A percentile compares a stretch with the other conserved stretches of the same genome.
phyloP scores from a whole-genome alignment of 306 rosid genomes.

The Quillaja saponaria region DNA sequence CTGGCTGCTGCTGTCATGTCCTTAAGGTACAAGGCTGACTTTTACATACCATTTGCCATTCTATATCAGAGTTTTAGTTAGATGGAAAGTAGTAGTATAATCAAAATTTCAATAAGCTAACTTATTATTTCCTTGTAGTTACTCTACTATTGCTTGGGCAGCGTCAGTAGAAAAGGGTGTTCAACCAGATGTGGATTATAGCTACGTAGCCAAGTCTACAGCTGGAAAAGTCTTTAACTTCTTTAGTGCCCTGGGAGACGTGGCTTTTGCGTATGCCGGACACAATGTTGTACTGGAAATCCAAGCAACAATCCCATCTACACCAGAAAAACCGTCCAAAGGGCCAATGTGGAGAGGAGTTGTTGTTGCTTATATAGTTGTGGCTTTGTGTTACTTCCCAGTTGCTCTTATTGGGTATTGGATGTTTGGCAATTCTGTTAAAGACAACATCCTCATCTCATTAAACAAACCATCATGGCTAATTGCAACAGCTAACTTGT shows the following conservation, averaged over 20 bases:
- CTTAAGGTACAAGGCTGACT: constrained; percentile 34
- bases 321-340: constrained; percentile 88
- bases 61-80: neutral
- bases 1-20: constrained; percentile 56
- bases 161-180: constrained; percentile 65
- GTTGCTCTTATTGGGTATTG: constrained; percentile 80
- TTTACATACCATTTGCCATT: neutral
- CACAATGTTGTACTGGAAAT: constrained; percentile 94
- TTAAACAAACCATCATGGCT: constrained; percentile 75
- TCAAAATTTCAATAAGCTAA: neutral
- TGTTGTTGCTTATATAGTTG: constrained; percentile 73
- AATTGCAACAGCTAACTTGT: constrained; percentile 77
- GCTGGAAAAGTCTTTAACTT: constrained; percentile 61
- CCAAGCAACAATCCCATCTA: constrained; percentile 93
- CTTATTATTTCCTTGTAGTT: constrained; percentile 44
- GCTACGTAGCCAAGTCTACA: constrained; percentile 43
- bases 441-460: constrained; percentile 60
- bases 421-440: constrained; percentile 63
- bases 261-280: constrained; percentile 94
- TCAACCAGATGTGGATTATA: constrained; percentile 54
- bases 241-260: constrained; percentile 68
- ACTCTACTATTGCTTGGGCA: constrained; percentile 89
- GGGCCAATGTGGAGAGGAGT: constrained; percentile 97
- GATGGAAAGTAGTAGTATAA: neutral
- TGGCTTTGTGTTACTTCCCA: constrained; percentile 91